Evolutionary conservation across 2,329 filamentous ascomycete genomes (phyloP), one percentile per base, ranked within the genome.

Genomic region (Magnaporthiopsis poae): DNA sequence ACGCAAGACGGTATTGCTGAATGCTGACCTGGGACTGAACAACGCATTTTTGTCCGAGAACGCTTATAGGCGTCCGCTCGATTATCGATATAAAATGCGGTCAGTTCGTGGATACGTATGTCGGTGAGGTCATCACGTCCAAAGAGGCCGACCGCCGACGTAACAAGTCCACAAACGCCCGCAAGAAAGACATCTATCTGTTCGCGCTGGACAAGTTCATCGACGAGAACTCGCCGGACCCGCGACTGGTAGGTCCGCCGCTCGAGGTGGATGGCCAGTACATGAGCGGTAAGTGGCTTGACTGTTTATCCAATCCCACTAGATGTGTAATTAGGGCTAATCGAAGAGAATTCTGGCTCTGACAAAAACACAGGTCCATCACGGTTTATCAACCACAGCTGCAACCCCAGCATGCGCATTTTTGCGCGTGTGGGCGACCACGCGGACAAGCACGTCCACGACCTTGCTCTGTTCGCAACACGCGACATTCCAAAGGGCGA

Each of bases 141-240:
- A 71, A 75, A 2, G 87, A 93, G 76, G 90, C 91, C 0, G 82
- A 87, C 21, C 78, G 80, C 1, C 86, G 91, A 2, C 88, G 90
- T 8, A 78, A 79, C 1, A 77, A 79, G 0, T 83, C 86, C 2
- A 79, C 80, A 36, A 76, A 84, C 2, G 82, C 83, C 0, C 80
- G 85, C 67, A 81, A 82, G n/a, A 93, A 93, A 71, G 87, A 90
- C 29, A 86, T 90, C 0, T 95, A 95, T 71, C 82, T 95, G 1
- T 95, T 94, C 75, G 86, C 84, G 0, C 84, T 96, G 1, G 91
- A 96, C 79, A 95, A 95, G 73, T 94, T 93, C 73, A 84, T 81
- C 0, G 83, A 89, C 66, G 77, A 80, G 0, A 71, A 80, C 7
- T 86, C 84, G 1, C 77, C 81, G 12, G 85, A 88, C 68, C 77